A percentile compares a stretch with the other conserved stretches of the same genome.
Evolutionary conservation across 208 protist genomes (phyloP).

Genomic region (Trypanosoma theileri): DNA sequence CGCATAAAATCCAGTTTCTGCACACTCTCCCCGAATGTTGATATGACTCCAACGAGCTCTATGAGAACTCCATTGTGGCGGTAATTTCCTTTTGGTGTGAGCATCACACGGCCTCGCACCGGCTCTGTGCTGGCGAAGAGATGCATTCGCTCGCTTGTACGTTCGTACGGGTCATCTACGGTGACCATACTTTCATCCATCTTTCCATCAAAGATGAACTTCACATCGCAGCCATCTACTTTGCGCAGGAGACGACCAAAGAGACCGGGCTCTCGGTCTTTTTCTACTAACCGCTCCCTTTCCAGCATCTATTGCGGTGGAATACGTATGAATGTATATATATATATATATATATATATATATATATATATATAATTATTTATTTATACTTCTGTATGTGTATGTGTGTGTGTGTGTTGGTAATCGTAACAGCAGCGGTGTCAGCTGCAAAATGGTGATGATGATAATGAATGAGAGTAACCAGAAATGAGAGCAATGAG

Average conservation of each 20-base stretch:
- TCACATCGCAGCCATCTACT: slow-evolving; percentile 78
- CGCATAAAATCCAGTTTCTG: slow-evolving; percentile 55
- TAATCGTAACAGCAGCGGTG: neutral
- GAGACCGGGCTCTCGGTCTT: slow-evolving; percentile 53
- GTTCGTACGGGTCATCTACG: slow-evolving; percentile 45
- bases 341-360: neutral
- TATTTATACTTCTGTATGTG: neutral
- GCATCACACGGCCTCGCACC: slow-evolving; percentile 50
- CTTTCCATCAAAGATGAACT: slow-evolving; percentile 55
- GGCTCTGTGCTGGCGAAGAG: slow-evolving; percentile 53
- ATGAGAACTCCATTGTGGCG: slow-evolving; percentile 72
- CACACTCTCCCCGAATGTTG: slow-evolving; percentile 33
- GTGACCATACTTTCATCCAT: slow-evolving; percentile 32
- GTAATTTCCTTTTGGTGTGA: slow-evolving; percentile 64
- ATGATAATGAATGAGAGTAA: slow-evolving; percentile 5
- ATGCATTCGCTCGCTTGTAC: slow-evolving; percentile 55
- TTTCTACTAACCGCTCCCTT: slow-evolving; percentile 48
- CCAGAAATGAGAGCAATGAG: slow-evolving; percentile 10
- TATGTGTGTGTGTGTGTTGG: slow-evolving; percentile 9
- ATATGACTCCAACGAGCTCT: slow-evolving; percentile 59
- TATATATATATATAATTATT: neutral
- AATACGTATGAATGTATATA: neutral
- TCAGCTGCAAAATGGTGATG: neutral
- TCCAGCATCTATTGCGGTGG: slow-evolving; percentile 43
- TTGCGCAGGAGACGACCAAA: slow-evolving; percentile 61